Evolutionary conservation across 805 yeast genomes (phyloP), one percentile per base, ranked within the genome.

Genomic region (Candida arabinofermentans): DNA sequence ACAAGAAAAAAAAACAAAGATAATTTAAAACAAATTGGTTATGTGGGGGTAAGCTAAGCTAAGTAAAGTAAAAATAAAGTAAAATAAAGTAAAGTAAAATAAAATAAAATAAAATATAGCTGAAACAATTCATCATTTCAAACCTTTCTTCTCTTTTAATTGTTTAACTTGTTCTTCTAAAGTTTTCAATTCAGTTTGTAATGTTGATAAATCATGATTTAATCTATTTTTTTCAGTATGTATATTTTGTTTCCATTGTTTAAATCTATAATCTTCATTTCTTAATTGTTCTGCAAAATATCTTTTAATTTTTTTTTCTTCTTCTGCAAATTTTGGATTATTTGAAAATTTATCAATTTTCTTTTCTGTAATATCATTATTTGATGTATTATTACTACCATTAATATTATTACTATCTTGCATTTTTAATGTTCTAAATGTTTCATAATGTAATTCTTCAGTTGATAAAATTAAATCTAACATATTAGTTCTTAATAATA

Each of bases 221-320:
- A 93, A 75, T 64, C 96, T 79, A 66, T 89, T 86, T 70, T 96
- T 85, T 70, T 93, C 97, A 54, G 87, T 88, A 53, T 89, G 93
- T 54, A 93, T 87, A 62, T 93, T 91, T 55, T 89, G 86, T 70
- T 90, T 97, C 99, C 99, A 93, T 72, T 91, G 96, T 72, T 95
- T 86, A 67, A 93, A 93, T 61, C 99, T 79, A 58, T 88, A 95
- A 60, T 93, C 99, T 70, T 93, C 99, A 36, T 86, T 86, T 70
- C 91, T 90, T 46, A 93, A 87, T 71, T 93, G 97, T 65, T 90
- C 97, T 8, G 98, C 91, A 69, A 93, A 93, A 65, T 86, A 86
- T 68, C 86, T 84, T 76, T 93, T 88, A 61, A 93, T 74, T 26
- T 90, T 84, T 63, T 87, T 93, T 67, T 93, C 99, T 65, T 91